A percentile compares a stretch with the other conserved stretches of the same genome.
Conservation (phyloP, 2,329 filamentous ascomycete species). For the Biscogniauxia marginata region DNA sequence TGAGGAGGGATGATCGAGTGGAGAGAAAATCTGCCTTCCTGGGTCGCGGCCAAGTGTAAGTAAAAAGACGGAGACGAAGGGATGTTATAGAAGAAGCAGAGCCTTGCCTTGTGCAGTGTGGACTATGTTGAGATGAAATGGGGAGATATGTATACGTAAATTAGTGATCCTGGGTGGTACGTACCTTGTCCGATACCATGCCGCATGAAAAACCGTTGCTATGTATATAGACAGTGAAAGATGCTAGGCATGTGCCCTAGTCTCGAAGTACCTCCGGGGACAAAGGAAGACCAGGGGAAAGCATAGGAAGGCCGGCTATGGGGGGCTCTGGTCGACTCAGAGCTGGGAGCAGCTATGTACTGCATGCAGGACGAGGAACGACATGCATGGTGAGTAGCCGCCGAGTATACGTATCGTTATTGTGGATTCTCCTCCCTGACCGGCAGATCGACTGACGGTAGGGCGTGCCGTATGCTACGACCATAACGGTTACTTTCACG, state of each 20-base stretch:
- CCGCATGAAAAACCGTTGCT: neutral
- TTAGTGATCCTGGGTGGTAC: conserved; percentile 17
- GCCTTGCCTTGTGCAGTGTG: conserved; percentile 17
- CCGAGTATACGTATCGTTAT: neutral
- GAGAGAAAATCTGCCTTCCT: conserved; percentile 19
- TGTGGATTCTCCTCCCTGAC: neutral
- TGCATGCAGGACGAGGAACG: neutral
- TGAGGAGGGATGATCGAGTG: conserved; percentile 7
- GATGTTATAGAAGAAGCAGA: conserved; percentile 25
- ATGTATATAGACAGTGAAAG: neutral
- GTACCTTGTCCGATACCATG: neutral
- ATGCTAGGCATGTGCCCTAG: neutral
- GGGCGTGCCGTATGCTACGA: neutral
- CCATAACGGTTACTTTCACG: neutral
- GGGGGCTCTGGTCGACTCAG: neutral
- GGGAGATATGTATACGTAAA: conserved; percentile 17
- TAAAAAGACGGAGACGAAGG: conserved; percentile 21
- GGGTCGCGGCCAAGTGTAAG: conserved; percentile 15
- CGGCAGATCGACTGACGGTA: neutral
- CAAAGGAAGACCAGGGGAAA: neutral
- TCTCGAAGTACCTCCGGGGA: neutral
- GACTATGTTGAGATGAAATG: conserved; percentile 18
- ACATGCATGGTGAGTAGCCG: neutral
- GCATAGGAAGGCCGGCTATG: neutral
- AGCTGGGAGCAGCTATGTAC: neutral